These are phyloP conservation scores for Violaceomyces palustris DNA, from an alignment of 1,284 basidiomycete species.

Conservation along the genomic window DNA sequence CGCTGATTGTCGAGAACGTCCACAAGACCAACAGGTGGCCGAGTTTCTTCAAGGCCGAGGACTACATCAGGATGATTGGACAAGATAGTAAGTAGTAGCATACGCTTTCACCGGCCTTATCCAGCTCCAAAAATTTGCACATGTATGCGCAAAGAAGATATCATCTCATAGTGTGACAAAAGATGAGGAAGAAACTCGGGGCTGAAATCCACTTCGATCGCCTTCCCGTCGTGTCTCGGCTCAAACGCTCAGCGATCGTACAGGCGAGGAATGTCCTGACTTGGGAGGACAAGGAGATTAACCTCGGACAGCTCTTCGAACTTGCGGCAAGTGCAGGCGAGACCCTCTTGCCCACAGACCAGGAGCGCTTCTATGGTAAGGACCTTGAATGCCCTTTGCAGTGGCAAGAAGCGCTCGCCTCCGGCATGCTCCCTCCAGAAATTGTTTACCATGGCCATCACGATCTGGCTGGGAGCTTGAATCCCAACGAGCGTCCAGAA, in stretches of 20 bases:
- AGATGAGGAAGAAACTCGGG: background rate
- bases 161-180: background rate
- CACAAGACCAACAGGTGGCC: background rate
- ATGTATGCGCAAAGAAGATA: background rate
- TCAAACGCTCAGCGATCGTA: too few relatives aligned
- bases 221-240: too few relatives aligned
- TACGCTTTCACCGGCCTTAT: too few relatives aligned
- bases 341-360: conserved; percentile 1
- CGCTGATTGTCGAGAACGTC: conserved; percentile 11
- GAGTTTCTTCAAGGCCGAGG: background rate
- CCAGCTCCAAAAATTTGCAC: conserved; percentile 10
- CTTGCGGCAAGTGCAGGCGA: conserved; percentile 1
- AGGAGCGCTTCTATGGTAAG: conserved; percentile 9
- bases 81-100: too few relatives aligned
- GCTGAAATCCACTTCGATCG: background rate
- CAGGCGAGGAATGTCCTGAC: background rate
- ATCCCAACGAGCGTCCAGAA: background rate
- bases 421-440: conserved; percentile 8
- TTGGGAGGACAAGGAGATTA: background rate
- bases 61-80: too few relatives aligned
- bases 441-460: conserved; percentile 8
- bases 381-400: conserved; percentile 3
- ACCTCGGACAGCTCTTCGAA: conserved; percentile 3
- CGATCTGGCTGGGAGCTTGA: conserved; percentile 5
- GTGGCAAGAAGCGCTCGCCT: conserved; percentile 2